Evolutionary conservation across 2,329 filamentous ascomycete genomes (phyloP).

Genomic region (Trichoderma afroharzianum): DNA sequence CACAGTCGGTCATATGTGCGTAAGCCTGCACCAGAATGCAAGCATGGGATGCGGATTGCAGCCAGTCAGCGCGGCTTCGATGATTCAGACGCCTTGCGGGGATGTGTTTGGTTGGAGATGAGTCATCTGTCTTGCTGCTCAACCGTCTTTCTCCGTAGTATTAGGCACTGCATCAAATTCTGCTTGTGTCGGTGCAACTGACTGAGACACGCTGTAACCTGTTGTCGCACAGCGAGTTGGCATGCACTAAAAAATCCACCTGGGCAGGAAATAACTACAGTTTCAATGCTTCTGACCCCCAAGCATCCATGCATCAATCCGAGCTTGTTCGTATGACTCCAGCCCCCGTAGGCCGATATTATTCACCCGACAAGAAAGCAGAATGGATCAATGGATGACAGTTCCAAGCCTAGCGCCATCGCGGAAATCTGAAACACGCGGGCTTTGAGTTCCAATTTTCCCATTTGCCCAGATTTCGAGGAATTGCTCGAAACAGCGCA

Average conservation of each 20-base stretch:
- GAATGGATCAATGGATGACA: not conserved
- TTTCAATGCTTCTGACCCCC: not conserved
- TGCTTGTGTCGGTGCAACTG: not conserved
- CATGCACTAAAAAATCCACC: not conserved
- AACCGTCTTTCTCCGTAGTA: too few species aligned
- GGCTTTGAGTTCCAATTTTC: constrained; percentile 6
- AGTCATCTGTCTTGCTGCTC: not conserved
- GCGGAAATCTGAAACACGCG: constrained; percentile 12
- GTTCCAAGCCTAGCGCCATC: constrained; percentile 13
- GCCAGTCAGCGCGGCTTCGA: constrained; percentile 10
- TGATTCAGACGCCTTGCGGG: constrained; percentile 12
- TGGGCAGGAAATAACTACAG: not conserved
- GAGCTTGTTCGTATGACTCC: not conserved
- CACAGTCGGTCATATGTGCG: not conserved
- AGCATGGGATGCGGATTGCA: not conserved
- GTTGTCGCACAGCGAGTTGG: not conserved
- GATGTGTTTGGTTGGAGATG: not conserved
- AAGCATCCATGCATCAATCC: not conserved
- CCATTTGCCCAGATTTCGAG: not conserved
- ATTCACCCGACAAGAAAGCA: not conserved
- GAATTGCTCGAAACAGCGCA: not conserved
- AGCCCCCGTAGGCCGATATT: not conserved
- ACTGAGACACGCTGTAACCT: not conserved
- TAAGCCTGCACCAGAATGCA: not conserved
- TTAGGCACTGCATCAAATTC: not conserved